Base-by-base conservation (phyloP, 768 basidiomycete genomes). In the Stropharia rugosoannulata region DNA sequence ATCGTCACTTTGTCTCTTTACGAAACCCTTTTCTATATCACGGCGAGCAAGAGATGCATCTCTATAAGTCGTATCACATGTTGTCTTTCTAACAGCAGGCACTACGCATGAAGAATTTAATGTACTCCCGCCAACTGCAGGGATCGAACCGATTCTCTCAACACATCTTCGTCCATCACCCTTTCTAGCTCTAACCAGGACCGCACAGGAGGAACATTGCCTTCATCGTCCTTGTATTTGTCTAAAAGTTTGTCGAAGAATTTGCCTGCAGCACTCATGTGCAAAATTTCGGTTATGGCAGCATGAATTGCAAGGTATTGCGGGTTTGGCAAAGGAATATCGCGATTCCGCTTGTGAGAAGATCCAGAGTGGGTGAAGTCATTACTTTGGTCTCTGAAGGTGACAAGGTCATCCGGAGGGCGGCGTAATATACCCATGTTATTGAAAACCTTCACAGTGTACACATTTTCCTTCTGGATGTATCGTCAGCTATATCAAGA, bases 181-280 rank as follows among this genome's bases (percentile, higher is more conserved):
- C 25, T 48, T 49, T 58, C 59, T 3, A 60, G 54, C 35, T 63
- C 62, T 45, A 18, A 11, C 59, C 59, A 60, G 22, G 35, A 63
- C n/a, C 56, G 49, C 57, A 58, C 53, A 51, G 29, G 29, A 32
- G 3, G 29, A 32, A 32, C 29, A 4, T 32, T 32, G 29, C 29
- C 29, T 32, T 32, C 29, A 32, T 32, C 29, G 29, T 32, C 29
- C 29, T 32, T 32, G 29, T 32, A 32, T 7, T 32, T 32, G 45
- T 44, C 15, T 46, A 60, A 53, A 32, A 60, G 56, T 39, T 56
- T 54, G 38, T 64, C 59, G 22, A 64, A 56, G 41, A 64, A 62
- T 41, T 49, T 51, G 11, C 60, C 63, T 25, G 56, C 59, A 25
- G 53, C 62, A 44, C 59, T 56, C 58, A 44, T 54, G 32, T 62